These are phyloP conservation scores for Plantago major DNA, from an alignment of 257 asterid genomes.

Conservation along the genomic window DNA sequence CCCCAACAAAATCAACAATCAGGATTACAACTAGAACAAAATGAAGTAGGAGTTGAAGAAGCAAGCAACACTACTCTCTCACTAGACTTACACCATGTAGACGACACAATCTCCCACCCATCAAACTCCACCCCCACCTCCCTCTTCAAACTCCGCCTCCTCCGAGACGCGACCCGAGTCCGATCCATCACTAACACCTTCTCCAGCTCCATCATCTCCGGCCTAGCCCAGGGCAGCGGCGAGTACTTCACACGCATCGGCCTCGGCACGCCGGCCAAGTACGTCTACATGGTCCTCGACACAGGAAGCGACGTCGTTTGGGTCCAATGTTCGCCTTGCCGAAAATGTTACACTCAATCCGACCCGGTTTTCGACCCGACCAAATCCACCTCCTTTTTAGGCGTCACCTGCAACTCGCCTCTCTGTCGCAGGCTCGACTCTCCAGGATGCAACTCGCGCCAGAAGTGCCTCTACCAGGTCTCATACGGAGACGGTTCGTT, in stretches of 20 bases:
- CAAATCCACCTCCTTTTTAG: conserved; percentile 40
- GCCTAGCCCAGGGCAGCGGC: conserved; percentile 79
- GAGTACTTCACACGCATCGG: conserved; percentile 98
- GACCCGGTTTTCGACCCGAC: conserved; percentile 79
- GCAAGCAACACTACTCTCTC: conserved; percentile 33
- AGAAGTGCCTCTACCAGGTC: conserved; percentile 71
- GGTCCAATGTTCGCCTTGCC: conserved; percentile 88
- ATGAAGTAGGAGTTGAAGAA: not conserved
- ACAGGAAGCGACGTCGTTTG: conserved; percentile 91
- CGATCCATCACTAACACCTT: conserved; percentile 37
- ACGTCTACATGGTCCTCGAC: conserved; percentile 72
- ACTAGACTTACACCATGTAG: conserved; percentile 48
- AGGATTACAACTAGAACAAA: too few relatives aligned
- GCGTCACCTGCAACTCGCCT: conserved; percentile 51
- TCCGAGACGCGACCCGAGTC: conserved; percentile 57
- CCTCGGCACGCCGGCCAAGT: conserved; percentile 65
- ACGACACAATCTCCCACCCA: conserved; percentile 42
- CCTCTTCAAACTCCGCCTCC: conserved; percentile 63
- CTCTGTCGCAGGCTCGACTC: conserved; percentile 66
- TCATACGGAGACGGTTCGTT: conserved; percentile 88
- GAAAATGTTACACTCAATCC: conserved; percentile 66
- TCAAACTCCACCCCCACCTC: conserved; percentile 45
- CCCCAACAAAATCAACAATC: conserved; percentile 17
- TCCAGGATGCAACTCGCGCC: conserved; percentile 51
- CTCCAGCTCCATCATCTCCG: conserved; percentile 67